phyloP scores from a whole-genome alignment of 495 filamentous ascomycete genomes.

The Penicillium alfredii region DNA sequence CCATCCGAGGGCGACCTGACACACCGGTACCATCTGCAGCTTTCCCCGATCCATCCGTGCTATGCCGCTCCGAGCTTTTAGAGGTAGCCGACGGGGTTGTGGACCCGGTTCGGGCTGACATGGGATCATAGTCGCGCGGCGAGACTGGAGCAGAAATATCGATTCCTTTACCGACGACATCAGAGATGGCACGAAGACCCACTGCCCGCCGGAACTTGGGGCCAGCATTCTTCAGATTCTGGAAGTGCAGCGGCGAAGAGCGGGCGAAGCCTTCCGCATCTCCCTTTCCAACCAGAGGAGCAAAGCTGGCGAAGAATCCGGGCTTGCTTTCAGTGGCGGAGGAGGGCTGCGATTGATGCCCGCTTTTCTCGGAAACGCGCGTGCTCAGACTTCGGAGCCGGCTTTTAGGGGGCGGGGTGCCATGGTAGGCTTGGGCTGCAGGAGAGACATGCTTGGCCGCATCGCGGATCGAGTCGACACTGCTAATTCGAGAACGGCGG shows the following conservation, averaged over 20 bases:
- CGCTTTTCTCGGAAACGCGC: conserved; percentile 27
- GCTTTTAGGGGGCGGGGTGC: conserved; percentile 36
- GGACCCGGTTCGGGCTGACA: conserved; percentile 69
- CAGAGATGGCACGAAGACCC: conserved; percentile 74
- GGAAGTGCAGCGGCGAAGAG: conserved; percentile 45
- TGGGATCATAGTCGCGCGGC: conserved; percentile 63
- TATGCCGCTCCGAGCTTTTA: conserved; percentile 71
- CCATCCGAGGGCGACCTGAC: conserved; percentile 37
- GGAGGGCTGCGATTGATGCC: conserved; percentile 39
- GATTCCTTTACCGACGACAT: conserved; percentile 45
- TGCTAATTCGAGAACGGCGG: conserved; percentile 73
- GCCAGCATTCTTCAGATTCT: conserved; percentile 35
- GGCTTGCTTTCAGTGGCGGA: conserved; percentile 40
- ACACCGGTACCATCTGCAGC: conserved; percentile 50
- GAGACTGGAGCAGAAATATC: conserved; percentile 44
- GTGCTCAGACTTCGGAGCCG: conserved; percentile 44
- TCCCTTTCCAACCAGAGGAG: conserved; percentile 34
- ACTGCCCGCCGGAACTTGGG: conserved; percentile 48
- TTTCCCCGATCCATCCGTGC: conserved; percentile 56
- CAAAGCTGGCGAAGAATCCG: conserved; percentile 47
- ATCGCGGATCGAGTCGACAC: conserved; percentile 55
- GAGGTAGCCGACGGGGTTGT: conserved; percentile 79
- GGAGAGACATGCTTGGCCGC: conserved; percentile 32
- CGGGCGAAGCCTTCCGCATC: conserved; percentile 46
- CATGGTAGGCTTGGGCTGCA: conserved; percentile 56